A percentile compares a stretch with the other conserved stretches of the same genome.
These are phyloP conservation scores for Lasiosphaeria miniovina DNA, from an alignment of 495 filamentous ascomycete genomes.

Conservation along the genomic window DNA sequence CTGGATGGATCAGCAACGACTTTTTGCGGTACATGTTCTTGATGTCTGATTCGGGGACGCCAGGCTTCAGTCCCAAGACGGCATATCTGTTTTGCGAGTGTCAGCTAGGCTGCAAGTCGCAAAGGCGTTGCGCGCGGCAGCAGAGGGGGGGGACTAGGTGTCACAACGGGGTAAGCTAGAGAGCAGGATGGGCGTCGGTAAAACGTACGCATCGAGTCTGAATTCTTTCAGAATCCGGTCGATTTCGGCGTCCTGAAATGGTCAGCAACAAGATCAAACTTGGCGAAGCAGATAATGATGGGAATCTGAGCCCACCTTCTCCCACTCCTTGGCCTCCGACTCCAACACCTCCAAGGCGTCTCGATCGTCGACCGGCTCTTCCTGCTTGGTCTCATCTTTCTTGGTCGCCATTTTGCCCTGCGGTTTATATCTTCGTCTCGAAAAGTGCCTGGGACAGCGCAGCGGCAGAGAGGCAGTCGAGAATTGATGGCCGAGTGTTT, in stretches of 20 bases:
- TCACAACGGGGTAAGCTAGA: slow-evolving; percentile 6
- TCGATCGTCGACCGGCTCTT: slow-evolving; percentile 27
- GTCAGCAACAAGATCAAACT: slow-evolving; percentile 1
- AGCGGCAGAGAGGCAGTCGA: too few relatives aligned
- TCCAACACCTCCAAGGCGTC: slow-evolving; percentile 84
- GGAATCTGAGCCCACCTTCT: slow-evolving; percentile 54
- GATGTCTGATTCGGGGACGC: slow-evolving; percentile 94
- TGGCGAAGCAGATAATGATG: neutral
- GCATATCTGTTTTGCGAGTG: slow-evolving; percentile 61
- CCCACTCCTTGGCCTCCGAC: slow-evolving; percentile 82
- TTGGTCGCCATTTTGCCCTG: slow-evolving; percentile 17
- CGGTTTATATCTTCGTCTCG: too few relatives aligned
- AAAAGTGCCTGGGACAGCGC: too few relatives aligned
- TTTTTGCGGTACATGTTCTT: slow-evolving; percentile 90
- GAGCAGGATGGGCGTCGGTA: slow-evolving; percentile 3
- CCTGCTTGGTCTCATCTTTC: slow-evolving; percentile 15
- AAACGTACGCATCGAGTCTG: slow-evolving; percentile 74
- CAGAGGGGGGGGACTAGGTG: neutral
- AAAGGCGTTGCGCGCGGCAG: too few relatives aligned
- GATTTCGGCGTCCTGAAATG: slow-evolving; percentile 82
- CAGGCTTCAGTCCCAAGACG: slow-evolving; percentile 92
- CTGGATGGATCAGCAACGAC: slow-evolving; percentile 96
- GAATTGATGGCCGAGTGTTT: neutral
- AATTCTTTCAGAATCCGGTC: slow-evolving; percentile 91
- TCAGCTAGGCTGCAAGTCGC: neutral